A percentile compares a stretch with the other conserved stretches of the same genome.
phyloP scores from a whole-genome alignment of 495 filamentous ascomycete genomes.

The Penicillium cataractarum region DNA sequence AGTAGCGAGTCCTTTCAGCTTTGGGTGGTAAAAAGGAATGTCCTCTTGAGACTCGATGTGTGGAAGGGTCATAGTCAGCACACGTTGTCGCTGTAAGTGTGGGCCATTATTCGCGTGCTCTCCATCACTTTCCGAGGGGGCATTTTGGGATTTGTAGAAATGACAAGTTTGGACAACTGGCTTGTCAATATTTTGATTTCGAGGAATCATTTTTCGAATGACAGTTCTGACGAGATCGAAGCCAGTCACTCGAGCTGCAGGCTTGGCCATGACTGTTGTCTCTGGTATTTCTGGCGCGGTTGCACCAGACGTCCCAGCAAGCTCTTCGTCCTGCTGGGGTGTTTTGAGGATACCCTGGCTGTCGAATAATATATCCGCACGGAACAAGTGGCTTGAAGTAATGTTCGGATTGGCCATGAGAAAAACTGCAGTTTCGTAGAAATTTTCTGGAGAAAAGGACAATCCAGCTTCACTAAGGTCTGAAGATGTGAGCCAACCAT shows the following conservation, averaged over 20 bases:
- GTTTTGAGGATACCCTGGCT: constrained; percentile 42
- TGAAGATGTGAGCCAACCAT: constrained; percentile 40
- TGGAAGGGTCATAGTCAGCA: constrained; percentile 77
- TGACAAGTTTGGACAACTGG: constrained; percentile 80
- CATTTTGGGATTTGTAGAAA: constrained; percentile 50
- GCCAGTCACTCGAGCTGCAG: constrained; percentile 48
- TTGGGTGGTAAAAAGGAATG: constrained; percentile 86
- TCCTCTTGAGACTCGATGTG: constrained; percentile 63
- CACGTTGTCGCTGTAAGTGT: constrained; percentile 22
- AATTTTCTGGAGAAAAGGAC: constrained; percentile 59
- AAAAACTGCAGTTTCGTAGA: constrained; percentile 67
- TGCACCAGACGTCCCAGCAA: constrained; percentile 14
- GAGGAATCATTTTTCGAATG: constrained; percentile 74
- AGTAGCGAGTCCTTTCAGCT: constrained; percentile 71
- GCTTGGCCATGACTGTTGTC: constrained; percentile 1
- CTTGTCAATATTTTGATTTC: constrained; percentile 75
- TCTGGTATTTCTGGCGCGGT: neutral
- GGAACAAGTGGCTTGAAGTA: constrained; percentile 79
- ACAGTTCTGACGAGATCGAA: constrained; percentile 63
- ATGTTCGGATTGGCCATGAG: constrained; percentile 85
- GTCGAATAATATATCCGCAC: constrained; percentile 80
- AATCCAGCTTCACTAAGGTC: constrained; percentile 35
- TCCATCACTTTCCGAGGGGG: neutral
- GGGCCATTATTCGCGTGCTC: constrained; percentile 14
- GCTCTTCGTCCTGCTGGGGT: constrained; percentile 29